Percentiles rank a stretch among this genome's conserved stretches.
Evolutionary conservation across 2,329 filamentous ascomycete species (phyloP).

Genomic region (Pseudogymnoascus verrucosus): DNA sequence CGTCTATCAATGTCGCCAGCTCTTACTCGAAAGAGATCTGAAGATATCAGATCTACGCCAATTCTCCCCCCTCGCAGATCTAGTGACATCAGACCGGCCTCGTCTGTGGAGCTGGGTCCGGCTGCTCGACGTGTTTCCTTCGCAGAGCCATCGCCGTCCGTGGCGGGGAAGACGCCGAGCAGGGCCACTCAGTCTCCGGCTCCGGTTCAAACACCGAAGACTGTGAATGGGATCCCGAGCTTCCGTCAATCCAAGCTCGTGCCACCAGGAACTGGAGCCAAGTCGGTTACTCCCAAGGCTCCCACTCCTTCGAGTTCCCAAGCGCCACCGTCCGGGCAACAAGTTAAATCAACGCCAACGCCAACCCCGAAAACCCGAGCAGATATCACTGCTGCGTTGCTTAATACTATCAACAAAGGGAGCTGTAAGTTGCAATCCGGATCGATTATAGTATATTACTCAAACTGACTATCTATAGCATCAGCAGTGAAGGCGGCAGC

Average conservation of each 20-base stretch:
- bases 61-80: not conserved
- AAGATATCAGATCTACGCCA: not conserved
- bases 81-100: not conserved
- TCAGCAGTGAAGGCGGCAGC: not conserved
- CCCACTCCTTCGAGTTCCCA: not conserved
- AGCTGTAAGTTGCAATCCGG: not conserved
- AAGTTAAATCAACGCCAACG: not conserved
- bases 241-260: not conserved
- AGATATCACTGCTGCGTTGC: not conserved
- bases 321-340: not conserved
- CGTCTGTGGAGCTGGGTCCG: not conserved
- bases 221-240: not conserved
- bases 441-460: not conserved
- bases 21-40: not conserved
- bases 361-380: not conserved
- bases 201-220: not conserved
- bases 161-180: not conserved
- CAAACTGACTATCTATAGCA: not conserved
- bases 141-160: not conserved
- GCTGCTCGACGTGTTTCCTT: not conserved
- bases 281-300: not conserved
- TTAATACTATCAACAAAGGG: not conserved
- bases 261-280: not conserved
- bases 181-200: not conserved
- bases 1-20: not conserved